Conservation (phyloP, 2,329 filamentous ascomycete genomes). For the Conoideocrella luteorostrata region DNA sequence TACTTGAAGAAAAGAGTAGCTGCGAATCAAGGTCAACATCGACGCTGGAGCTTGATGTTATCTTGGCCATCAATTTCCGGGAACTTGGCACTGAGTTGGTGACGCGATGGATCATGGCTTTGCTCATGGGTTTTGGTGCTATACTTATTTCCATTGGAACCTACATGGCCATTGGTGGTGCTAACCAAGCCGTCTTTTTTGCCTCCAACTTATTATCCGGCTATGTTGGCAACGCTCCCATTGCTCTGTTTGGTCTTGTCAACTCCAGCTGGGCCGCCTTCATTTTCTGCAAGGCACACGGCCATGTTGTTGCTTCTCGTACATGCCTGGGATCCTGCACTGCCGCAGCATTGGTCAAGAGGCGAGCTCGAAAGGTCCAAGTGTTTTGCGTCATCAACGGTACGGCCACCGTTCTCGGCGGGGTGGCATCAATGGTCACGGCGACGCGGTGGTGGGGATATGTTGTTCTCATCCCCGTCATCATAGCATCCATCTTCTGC, state of each 20-base stretch:
- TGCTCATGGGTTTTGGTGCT: constrained; percentile 41
- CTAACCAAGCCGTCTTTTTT: constrained; percentile 31
- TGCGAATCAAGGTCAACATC: constrained; percentile 8
- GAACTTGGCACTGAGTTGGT: constrained; percentile 45
- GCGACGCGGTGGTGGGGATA: constrained; percentile 48
- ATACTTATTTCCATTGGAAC: constrained; percentile 45
- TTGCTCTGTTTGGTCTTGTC: constrained; percentile 40
- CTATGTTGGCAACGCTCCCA: constrained; percentile 46
- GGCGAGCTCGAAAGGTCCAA: constrained; percentile 34
- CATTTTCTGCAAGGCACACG: constrained; percentile 33
- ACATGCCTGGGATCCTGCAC: constrained; percentile 19
- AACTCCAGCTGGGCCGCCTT: constrained; percentile 43
- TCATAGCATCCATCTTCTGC: constrained; percentile 36
- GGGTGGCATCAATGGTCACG: constrained; percentile 43
- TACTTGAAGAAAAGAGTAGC: constrained; percentile 18
- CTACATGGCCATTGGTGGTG: constrained; percentile 46
- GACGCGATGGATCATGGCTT: constrained; percentile 45
- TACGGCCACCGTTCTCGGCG: constrained; percentile 38
- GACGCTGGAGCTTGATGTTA: constrained; percentile 23
- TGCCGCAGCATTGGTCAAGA: constrained; percentile 24
- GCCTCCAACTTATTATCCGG: constrained; percentile 49
- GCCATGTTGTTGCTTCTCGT: constrained; percentile 25
- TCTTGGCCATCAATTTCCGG: constrained; percentile 38
- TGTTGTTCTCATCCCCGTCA: constrained; percentile 43
- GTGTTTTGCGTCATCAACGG: constrained; percentile 39